Evolutionary conservation across 192 early-diverging fungal genomes (phyloP), one percentile per base, ranked within the genome.

Genomic region (Entophlyctis luteolus): DNA sequence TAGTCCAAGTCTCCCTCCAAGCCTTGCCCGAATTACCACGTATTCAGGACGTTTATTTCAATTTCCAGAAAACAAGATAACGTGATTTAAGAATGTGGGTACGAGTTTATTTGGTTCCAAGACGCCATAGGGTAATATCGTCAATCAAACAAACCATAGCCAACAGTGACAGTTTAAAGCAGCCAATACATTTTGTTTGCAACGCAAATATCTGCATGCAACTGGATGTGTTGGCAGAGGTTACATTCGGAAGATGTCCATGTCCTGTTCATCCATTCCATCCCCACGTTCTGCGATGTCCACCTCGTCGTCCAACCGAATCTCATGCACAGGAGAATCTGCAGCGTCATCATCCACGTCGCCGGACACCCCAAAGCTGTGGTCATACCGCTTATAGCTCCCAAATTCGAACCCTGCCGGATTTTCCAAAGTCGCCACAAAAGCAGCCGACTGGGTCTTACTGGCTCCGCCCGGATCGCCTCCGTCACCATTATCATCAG

Each of bases 391-490:
- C 29, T 63, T 49, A 33, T 49, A 16, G 6, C 5, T n/a, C 1
- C 60, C 60, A 63, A 63, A 63, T 48, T 49, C 60, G 36, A 31
- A 63, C 10, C 60, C 60, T 6, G 47, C 28, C n/a, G 60, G 27
- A 31, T 22, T 16, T 5, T 33, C 12, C 18, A 57, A 23, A 1
- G 55, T 25, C 6, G 4, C 29, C 49, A 8, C 10, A 45, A 45
- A 45, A 45, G 42, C 42, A n/a, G 42, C 42, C n/a, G n/a, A n/a
- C n/a, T n/a, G n/a, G 42, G 42, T 45, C 10, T 45, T n/a, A n/a
- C n/a, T 45, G 10, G 42, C 42, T 12, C n/a, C 42, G n/a, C 10
- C 42, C 10, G n/a, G 10, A 10, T 10, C 10, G n/a, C 10, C n/a
- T n/a, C n/a, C 10, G n/a, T 45, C n/a, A n/a, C 42, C 42, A n/a